A percentile compares a stretch with the other conserved stretches of the same genome.
phyloP scores from a whole-genome alignment of 2,329 filamentous ascomycete species.

The Aspergillus sergii region DNA sequence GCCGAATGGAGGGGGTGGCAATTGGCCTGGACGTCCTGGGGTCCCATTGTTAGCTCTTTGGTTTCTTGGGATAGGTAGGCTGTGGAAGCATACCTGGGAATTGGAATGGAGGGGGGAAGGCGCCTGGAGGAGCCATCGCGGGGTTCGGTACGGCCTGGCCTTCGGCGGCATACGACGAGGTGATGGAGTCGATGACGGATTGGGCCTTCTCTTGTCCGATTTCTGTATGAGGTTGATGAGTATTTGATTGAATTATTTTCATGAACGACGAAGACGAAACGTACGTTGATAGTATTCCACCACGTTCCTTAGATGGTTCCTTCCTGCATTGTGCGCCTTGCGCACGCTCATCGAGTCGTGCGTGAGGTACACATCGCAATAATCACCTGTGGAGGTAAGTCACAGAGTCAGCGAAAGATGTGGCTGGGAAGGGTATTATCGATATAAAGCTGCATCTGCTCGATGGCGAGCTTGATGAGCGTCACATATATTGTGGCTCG shows the following conservation, averaged over 20 bases:
- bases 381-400: slow-evolving; percentile 64
- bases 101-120: slow-evolving; percentile 59
- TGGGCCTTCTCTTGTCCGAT: slow-evolving; percentile 99
- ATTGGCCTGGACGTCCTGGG: slow-evolving; percentile 40
- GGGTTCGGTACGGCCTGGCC: slow-evolving; percentile 85
- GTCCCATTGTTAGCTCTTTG: not conserved
- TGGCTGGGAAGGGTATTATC: not conserved
- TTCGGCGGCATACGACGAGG: slow-evolving; percentile 90
- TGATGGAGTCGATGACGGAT: slow-evolving; percentile 97
- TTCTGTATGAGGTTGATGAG: slow-evolving; percentile 57
- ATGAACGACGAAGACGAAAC: slow-evolving; percentile 12
- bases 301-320: slow-evolving; percentile 96
- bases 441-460: not conserved
- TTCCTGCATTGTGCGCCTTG: slow-evolving; percentile 95
- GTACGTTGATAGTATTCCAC: slow-evolving; percentile 96
- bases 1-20: slow-evolving; percentile 63
- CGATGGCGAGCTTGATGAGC: slow-evolving; percentile 3
- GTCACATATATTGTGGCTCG: not conserved
- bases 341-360: slow-evolving; percentile 99
- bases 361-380: slow-evolving; percentile 99
- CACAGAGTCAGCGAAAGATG: slow-evolving; percentile 5
- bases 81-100: slow-evolving; percentile 60
- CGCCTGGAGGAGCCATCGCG: slow-evolving; percentile 67
- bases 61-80: not conserved
- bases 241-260: not conserved